phyloP scores from a whole-genome alignment of 352 stramenopile genomes.

The Globisporangium echinulatum region DNA sequence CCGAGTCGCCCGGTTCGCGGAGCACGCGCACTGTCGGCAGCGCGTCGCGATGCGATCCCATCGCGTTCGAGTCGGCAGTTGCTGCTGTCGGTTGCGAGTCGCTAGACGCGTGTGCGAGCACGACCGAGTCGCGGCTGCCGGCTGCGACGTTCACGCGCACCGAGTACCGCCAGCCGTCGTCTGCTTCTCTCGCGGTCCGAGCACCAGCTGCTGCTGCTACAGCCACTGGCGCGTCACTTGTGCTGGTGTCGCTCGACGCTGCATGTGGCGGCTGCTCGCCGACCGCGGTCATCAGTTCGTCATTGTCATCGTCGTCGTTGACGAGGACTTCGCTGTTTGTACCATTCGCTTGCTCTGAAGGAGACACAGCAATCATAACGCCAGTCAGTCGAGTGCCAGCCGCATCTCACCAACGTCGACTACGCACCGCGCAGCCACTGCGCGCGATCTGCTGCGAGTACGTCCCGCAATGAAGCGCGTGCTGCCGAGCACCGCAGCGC shows the following conservation, averaged over 20 bases:
- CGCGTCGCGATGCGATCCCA: not conserved
- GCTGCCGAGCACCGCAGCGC: slow-evolving; percentile 32
- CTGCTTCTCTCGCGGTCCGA: too few species aligned
- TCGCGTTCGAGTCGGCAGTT: not conserved
- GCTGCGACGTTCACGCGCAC: slow-evolving; percentile 29
- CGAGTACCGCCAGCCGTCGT: slow-evolving; percentile 9
- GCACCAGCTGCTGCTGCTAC: not conserved
- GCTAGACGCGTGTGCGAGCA: slow-evolving; percentile 5
- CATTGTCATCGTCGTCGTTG: not conserved
- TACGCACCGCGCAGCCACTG: slow-evolving; percentile 13
- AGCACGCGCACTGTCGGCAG: slow-evolving; percentile 22
- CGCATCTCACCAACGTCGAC: not conserved
- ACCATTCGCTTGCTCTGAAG: too few species aligned
- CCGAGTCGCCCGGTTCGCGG: slow-evolving; percentile 32
- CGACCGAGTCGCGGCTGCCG: slow-evolving; percentile 17
- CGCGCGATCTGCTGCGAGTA: slow-evolving; percentile 20
- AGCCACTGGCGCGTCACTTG: too few species aligned
- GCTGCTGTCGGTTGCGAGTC: too few species aligned
- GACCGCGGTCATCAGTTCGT: not conserved
- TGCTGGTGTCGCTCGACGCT: not conserved
- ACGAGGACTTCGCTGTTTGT: not conserved
- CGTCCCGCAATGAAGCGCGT: slow-evolving; percentile 22
- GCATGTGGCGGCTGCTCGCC: not conserved
- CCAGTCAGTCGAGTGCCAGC: too few species aligned
- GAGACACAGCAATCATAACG: too few species aligned